Conservation (phyloP, 1,284 basidiomycete species). For the Chondrostereum purpureum region DNA sequence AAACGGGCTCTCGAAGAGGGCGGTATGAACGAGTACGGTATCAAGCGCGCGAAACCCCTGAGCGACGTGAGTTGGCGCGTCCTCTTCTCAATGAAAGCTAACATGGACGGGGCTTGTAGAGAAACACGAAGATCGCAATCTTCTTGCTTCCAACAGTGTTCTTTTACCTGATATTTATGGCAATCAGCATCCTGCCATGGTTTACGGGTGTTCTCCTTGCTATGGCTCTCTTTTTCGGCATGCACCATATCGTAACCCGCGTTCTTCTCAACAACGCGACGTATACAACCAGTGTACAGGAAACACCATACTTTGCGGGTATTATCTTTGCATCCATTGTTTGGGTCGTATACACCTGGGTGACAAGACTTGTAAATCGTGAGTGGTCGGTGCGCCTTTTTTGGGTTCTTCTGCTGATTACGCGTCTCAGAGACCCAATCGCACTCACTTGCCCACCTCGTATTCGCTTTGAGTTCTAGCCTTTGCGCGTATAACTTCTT, state of each 20-base stretch:
- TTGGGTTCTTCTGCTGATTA: background rate
- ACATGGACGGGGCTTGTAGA: constrained; percentile 30
- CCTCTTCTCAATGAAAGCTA: constrained; percentile 5
- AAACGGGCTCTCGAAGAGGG: constrained; percentile 84
- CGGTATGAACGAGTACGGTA: constrained; percentile 71
- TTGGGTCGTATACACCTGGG: constrained; percentile 85
- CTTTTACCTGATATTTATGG: constrained; percentile 79
- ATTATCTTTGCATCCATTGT: constrained; percentile 84
- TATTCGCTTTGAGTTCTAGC: constrained; percentile 66
- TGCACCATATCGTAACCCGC: constrained; percentile 87
- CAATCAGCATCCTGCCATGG: constrained; percentile 79
- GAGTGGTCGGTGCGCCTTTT: too few species aligned
- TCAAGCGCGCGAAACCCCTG: constrained; percentile 59
- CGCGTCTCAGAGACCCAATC: constrained; percentile 56
- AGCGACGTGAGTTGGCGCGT: constrained; percentile 50
- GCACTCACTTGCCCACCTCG: constrained; percentile 69
- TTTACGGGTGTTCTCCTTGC: constrained; percentile 83
- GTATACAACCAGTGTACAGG: constrained; percentile 71
- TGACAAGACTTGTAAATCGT: constrained; percentile 69
- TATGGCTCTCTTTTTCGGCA: constrained; percentile 80
- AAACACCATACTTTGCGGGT: constrained; percentile 86
- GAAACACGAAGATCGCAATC: constrained; percentile 78
- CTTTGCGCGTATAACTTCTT: constrained; percentile 88
- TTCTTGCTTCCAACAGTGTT: constrained; percentile 76
- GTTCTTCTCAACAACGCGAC: constrained; percentile 74